Conservation (phyloP, 345 rosid genomes). For the Eucalyptus marginata region DNA sequence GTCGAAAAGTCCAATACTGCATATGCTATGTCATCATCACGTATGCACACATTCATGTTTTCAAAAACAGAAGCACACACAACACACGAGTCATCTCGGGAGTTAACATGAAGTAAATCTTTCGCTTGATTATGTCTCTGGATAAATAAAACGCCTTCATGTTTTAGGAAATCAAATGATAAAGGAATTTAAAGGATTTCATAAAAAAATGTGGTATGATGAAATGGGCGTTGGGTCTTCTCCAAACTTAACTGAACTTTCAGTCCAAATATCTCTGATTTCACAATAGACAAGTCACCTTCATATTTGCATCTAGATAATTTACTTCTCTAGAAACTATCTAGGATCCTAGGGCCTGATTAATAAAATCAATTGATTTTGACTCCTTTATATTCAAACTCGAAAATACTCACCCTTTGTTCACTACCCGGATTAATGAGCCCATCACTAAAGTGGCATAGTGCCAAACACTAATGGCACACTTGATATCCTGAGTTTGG, state of each 20-base stretch:
- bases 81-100: not conserved
- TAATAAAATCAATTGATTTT: not conserved
- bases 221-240: not conserved
- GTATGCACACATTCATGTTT: not conserved
- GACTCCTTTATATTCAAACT: not conserved
- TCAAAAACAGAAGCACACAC: not conserved
- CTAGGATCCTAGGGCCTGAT: not conserved
- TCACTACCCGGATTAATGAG: not conserved
- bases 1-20: not conserved
- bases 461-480: not conserved
- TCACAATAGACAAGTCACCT: not conserved
- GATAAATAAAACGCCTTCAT: not conserved
- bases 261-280: not conserved
- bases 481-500: not conserved
- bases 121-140: not conserved
- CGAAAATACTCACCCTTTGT: not conserved
- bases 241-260: not conserved
- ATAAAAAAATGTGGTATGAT: not conserved
- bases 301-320: not conserved
- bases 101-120: not conserved
- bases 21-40: not conserved
- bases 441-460: not conserved
- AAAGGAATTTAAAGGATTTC: not conserved
- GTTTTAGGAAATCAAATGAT: not conserved
- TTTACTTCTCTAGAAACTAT: not conserved